phyloP scores from a whole-genome alignment of 2,329 filamentous ascomycete genomes.

The Laburnicola sp. region DNA sequence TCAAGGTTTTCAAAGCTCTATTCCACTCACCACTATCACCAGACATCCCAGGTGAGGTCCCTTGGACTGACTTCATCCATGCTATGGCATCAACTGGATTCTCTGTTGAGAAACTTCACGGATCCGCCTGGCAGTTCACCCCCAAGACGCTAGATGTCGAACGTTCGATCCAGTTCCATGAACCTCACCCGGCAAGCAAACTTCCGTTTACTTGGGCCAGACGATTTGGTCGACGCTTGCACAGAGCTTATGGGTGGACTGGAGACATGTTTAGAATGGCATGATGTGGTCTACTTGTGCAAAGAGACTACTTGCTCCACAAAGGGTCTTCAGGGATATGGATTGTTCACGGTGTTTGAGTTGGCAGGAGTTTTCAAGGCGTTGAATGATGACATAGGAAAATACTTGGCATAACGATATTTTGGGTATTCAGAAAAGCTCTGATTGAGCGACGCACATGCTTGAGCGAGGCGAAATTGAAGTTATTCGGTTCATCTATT shows the following conservation, averaged over 20 bases:
- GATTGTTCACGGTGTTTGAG: too few relatives aligned
- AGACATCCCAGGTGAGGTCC: slow-evolving; percentile 53
- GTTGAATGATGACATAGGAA: too few relatives aligned
- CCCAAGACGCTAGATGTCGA: slow-evolving; percentile 49
- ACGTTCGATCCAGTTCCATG: slow-evolving; percentile 61
- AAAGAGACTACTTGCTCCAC: too few relatives aligned
- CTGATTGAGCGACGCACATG: too few relatives aligned
- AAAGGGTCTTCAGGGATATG: too few relatives aligned
- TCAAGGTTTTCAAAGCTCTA: slow-evolving; percentile 25
- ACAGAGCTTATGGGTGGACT: neutral
- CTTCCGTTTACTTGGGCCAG: slow-evolving; percentile 54
- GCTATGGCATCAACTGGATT: slow-evolving; percentile 58
- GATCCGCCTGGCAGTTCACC: slow-evolving; percentile 64
- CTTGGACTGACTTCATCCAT: slow-evolving; percentile 59
- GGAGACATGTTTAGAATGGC: neutral
- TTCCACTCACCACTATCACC: slow-evolving; percentile 42
- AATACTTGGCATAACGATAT: too few relatives aligned
- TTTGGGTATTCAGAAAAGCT: too few relatives aligned
- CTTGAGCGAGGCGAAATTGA: too few relatives aligned
- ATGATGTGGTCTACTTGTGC: too few relatives aligned
- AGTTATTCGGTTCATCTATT: too few relatives aligned
- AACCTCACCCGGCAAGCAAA: slow-evolving; percentile 60
- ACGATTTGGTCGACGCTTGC: slow-evolving; percentile 21
- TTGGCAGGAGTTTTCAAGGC: too few relatives aligned
- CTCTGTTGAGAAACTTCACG: slow-evolving; percentile 59